These are phyloP conservation scores for Pseudozyma flocculosa DNA, from an alignment of 1,284 basidiomycete genomes.

Conservation along the genomic window DNA sequence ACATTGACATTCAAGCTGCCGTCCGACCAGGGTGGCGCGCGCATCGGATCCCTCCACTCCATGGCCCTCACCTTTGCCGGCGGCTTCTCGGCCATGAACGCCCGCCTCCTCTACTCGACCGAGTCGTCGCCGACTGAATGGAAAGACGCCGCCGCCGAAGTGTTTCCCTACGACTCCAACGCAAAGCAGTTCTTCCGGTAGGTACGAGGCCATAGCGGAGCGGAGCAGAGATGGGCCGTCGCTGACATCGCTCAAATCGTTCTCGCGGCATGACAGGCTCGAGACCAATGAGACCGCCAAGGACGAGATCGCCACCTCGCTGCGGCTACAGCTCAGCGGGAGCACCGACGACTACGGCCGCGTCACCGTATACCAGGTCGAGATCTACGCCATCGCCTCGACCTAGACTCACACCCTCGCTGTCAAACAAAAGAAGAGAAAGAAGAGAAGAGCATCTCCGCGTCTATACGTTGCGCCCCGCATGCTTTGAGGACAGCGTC, in stretches of 20 bases:
- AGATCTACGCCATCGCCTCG: conserved; percentile 10
- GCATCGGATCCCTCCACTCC: conserved; percentile 11
- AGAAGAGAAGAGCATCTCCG: too few relatives aligned
- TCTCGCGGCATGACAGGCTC: too few relatives aligned
- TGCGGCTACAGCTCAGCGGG: conserved; percentile 18
- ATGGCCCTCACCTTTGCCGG: conserved; percentile 27
- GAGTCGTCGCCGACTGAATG: conserved; percentile 10
- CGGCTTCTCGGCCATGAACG: conserved; percentile 18
- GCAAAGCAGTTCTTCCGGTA: conserved; percentile 23
- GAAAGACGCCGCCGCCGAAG: neutral
- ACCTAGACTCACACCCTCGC: neutral
- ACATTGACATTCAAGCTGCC: conserved; percentile 19
- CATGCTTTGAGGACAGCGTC: too few relatives aligned
- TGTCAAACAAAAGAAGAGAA: too few relatives aligned
- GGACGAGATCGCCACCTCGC: conserved; percentile 1
- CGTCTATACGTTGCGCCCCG: too few relatives aligned
- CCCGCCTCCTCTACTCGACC: conserved; percentile 4
- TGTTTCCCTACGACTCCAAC: conserved; percentile 24
- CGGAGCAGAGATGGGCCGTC: too few relatives aligned
- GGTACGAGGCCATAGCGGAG: too few relatives aligned
- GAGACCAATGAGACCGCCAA: neutral
- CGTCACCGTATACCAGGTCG: conserved; percentile 22
- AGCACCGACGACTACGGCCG: conserved; percentile 38
- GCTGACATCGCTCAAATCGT: too few relatives aligned
- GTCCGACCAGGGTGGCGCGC: neutral